These are phyloP conservation scores for Alternaria triticimaculans DNA, from an alignment of 2,329 filamentous ascomycete genomes.

Conservation along the genomic window DNA sequence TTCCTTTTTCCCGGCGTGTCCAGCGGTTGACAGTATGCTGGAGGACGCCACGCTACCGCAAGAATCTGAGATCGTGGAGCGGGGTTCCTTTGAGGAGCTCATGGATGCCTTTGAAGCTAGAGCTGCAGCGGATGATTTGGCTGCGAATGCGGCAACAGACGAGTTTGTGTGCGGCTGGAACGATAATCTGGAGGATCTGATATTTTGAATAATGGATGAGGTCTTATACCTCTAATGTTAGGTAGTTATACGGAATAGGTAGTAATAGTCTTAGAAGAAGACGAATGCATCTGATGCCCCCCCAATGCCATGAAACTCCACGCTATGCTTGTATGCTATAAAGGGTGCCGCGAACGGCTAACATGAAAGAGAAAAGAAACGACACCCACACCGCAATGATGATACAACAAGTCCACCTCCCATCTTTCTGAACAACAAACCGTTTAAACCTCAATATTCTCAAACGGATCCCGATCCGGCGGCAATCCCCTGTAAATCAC, in stretches of 20 bases:
- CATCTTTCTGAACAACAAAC: neutral
- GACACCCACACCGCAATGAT: neutral
- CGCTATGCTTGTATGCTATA: neutral
- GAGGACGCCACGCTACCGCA: neutral
- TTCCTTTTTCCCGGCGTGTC: accelerated
- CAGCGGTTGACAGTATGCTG: neutral
- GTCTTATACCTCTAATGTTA: neutral
- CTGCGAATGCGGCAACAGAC: neutral
- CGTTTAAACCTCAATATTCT: constrained; percentile 47
- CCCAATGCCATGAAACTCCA: neutral
- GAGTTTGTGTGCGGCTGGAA: neutral
- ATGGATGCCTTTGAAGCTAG: neutral
- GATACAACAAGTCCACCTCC: neutral
- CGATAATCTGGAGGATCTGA: neutral
- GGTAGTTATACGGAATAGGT: neutral
- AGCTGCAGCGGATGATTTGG: neutral
- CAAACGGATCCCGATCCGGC: constrained; percentile 69
- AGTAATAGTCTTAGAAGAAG: neutral
- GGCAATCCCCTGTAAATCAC: constrained; percentile 86
- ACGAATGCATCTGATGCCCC: neutral
- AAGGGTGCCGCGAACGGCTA: neutral
- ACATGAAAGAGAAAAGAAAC: neutral
- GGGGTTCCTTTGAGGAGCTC: neutral
- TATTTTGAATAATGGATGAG: neutral
- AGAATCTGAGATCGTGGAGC: neutral